Percentiles rank a stretch among this genome's conserved stretches.
Evolutionary conservation across 305 asterid species (phyloP).

Genomic region (Rubia balearica): DNA sequence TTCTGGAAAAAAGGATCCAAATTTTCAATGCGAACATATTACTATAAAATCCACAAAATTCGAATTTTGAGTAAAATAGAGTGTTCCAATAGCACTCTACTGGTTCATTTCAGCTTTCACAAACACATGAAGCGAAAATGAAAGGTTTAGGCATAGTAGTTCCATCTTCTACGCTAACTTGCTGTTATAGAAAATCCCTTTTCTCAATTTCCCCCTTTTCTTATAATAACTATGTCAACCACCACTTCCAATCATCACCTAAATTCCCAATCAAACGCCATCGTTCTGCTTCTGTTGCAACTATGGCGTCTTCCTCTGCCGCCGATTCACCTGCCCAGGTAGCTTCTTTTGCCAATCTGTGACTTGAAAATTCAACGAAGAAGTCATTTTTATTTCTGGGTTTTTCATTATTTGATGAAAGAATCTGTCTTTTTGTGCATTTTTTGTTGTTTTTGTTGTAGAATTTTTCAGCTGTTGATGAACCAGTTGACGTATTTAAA

Average conservation of each 20-base stretch:
- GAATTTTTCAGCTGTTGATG: constrained; percentile 35
- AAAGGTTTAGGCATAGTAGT: constrained; percentile 1
- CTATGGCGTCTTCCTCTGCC: constrained; percentile 33
- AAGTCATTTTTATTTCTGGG: not conserved
- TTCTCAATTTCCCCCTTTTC: not conserved
- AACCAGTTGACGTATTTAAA: constrained; percentile 35
- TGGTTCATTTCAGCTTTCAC: not conserved
- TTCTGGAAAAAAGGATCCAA: too few species aligned
- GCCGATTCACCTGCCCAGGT: constrained; percentile 26
- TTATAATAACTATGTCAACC: constrained; percentile 1
- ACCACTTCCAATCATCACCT: constrained; percentile 1
- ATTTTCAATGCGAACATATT: too few species aligned
- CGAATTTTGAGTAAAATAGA: not conserved
- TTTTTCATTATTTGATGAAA: not conserved
- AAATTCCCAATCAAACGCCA: constrained; percentile 1
- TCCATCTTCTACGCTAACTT: constrained; percentile 7
- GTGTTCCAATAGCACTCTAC: not conserved
- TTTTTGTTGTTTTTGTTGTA: constrained; percentile 13
- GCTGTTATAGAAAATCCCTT: not conserved
- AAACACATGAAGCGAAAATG: not conserved
- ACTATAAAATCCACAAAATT: not conserved
- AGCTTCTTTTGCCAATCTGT: not conserved
- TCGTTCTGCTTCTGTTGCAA: constrained; percentile 5
- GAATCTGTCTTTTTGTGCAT: not conserved
- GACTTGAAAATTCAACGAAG: not conserved